Conservation (phyloP, 2,329 filamentous ascomycete genomes). For the Fusarium beomiforme region DNA sequence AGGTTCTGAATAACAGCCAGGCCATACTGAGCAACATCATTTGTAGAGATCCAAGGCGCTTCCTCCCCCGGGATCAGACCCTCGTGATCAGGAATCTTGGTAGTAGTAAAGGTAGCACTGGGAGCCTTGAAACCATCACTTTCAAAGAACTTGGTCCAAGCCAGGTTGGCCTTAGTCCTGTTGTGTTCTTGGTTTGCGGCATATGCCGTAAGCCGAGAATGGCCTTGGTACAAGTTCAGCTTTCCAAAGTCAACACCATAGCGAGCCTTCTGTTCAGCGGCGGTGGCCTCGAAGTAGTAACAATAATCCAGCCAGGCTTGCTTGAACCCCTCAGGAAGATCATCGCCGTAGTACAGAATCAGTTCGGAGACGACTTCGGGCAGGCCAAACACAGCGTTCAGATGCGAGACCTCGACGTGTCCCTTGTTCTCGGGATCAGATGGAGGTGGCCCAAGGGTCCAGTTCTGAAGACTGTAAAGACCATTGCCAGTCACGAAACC, state of each 20-base stretch:
- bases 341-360: constrained; percentile 58
- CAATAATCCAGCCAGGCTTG: constrained; percentile 69
- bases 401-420: constrained; percentile 62
- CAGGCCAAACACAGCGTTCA: constrained; percentile 67
- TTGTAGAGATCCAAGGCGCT: constrained; percentile 66
- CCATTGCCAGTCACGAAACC: constrained; percentile 68
- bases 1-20: constrained; percentile 66
- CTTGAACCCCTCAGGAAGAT: constrained; percentile 59
- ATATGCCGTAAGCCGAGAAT: constrained; percentile 68
- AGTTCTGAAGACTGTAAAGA: constrained; percentile 60
- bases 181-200: constrained; percentile 57
- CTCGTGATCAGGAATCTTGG: constrained; percentile 53
- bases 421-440: constrained; percentile 63
- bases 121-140: constrained; percentile 56
- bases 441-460: constrained; percentile 61
- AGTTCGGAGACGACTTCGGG: constrained; percentile 67
- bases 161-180: constrained; percentile 57
- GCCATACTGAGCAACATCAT: constrained; percentile 66
- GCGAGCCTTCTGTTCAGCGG: constrained; percentile 60
- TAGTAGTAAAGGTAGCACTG: constrained; percentile 49
- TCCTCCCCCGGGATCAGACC: constrained; percentile 62
- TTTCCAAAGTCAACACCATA: constrained; percentile 62
- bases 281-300: constrained; percentile 63
- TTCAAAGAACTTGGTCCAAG: constrained; percentile 64
- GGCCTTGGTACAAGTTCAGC: constrained; percentile 62